Evolutionary conservation across 306 rosid species (phyloP).

Genomic region (Echinosophora koreensis): DNA sequence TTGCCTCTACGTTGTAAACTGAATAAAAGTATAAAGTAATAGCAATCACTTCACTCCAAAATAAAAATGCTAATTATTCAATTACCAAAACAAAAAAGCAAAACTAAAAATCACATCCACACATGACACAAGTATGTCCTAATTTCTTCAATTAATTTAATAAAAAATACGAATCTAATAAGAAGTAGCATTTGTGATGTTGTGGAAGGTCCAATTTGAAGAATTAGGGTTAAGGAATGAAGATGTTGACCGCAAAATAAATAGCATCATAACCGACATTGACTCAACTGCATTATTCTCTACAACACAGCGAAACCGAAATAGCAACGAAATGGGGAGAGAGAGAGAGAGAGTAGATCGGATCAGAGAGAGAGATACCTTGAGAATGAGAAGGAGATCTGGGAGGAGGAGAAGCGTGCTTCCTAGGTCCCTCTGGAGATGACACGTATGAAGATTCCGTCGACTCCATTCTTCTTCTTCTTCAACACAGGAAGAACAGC

Average conservation of each 20-base stretch:
- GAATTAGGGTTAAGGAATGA: conserved; percentile 48
- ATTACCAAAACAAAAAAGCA: conserved; percentile 36
- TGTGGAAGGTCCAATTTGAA: neutral
- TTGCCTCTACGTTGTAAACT: neutral
- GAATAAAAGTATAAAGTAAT: conserved; percentile 29
- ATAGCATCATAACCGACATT: conserved; percentile 40
- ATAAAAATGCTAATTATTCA: conserved; percentile 40
- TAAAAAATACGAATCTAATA: conserved; percentile 32
- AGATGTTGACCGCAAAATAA: conserved; percentile 50
- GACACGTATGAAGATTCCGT: conserved; percentile 92
- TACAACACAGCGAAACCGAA: neutral
- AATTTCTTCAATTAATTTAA: neutral
- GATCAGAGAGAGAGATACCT: conserved; percentile 74
- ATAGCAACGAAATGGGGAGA: neutral
- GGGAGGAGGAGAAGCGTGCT: conserved; percentile 78
- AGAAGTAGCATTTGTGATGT: conserved; percentile 18
- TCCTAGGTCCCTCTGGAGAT: conserved; percentile 89
- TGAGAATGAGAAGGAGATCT: conserved; percentile 66
- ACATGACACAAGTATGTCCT: neutral
- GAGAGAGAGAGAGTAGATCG: conserved; percentile 59
- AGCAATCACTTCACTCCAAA: conserved; percentile 7
- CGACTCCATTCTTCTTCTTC: conserved; percentile 74
- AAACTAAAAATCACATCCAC: conserved; percentile 18
- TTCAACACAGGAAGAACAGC: neutral
- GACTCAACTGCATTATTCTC: conserved; percentile 38